phyloP scores from a whole-genome alignment of 768 basidiomycete genomes.

The Macrolepiota fuliginosa region DNA sequence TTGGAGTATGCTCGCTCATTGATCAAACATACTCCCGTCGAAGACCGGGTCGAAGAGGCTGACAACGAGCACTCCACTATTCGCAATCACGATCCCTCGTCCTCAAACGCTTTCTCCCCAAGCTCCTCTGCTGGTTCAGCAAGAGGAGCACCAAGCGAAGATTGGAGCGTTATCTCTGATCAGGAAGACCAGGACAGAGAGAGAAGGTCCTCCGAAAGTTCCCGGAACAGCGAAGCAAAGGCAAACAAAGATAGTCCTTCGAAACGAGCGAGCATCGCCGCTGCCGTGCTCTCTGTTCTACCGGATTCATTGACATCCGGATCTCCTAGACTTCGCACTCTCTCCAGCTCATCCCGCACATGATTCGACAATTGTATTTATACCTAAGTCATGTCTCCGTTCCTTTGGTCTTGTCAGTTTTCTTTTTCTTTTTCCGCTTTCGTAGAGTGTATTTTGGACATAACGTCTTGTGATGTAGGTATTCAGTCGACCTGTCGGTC shows the following conservation, averaged over 20 bases:
- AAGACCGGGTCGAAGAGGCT: conserved; percentile 29
- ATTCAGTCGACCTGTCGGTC: background rate
- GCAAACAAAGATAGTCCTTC: conserved; percentile 32
- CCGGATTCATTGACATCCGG: conserved; percentile 49
- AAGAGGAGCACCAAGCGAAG: conserved; percentile 62
- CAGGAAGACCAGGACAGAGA: conserved; percentile 47
- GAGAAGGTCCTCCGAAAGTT: conserved; percentile 51
- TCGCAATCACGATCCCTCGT: conserved; percentile 24
- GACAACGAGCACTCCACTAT: conserved; percentile 38
- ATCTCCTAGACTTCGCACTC: conserved; percentile 38
- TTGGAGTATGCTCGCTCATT: conserved; percentile 90
- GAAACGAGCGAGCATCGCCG: conserved; percentile 63
- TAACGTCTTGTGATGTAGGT: conserved; percentile 3
- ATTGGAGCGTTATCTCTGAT: conserved; percentile 88
- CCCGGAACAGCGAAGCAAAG: conserved; percentile 39
- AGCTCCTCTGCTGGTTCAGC: conserved; percentile 52
- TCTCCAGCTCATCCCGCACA: conserved; percentile 27
- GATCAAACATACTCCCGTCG: conserved; percentile 56
- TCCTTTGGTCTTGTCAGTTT: background rate
- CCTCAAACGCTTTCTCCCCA: conserved; percentile 22
- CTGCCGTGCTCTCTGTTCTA: conserved; percentile 59
- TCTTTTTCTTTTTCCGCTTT: background rate
- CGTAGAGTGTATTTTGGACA: conserved; percentile 2
- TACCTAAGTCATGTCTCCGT: background rate
- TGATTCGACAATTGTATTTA: background rate